Percentiles rank a stretch among this genome's conserved stretches.
phyloP scores from a whole-genome alignment of 2,329 filamentous ascomycete genomes.

The Calonectria montana region DNA sequence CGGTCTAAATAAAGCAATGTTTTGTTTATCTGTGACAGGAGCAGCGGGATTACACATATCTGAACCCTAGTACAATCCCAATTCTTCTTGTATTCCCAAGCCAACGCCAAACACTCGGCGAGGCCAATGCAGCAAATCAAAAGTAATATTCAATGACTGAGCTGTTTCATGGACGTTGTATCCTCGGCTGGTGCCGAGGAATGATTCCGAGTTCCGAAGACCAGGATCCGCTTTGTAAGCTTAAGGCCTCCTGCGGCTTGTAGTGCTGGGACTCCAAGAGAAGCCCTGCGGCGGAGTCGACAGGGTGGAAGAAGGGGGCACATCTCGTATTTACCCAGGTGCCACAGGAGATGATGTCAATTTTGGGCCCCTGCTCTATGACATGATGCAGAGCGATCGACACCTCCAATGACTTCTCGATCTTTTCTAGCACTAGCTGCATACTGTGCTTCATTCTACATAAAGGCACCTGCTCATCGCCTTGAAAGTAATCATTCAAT shows the following conservation, averaged over 20 bases:
- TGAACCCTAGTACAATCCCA: background rate
- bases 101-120: background rate
- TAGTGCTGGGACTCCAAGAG: background rate
- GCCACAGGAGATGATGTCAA: background rate
- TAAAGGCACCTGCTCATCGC: background rate
- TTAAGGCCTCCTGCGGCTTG: background rate
- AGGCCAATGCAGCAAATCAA: background rate
- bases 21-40: background rate
- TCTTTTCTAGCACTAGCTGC: background rate
- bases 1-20: background rate
- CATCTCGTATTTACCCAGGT: background rate
- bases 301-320: background rate
- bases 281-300: background rate
- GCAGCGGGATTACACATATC: background rate
- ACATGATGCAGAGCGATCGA: background rate
- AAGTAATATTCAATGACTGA: background rate
- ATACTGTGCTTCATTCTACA: background rate
- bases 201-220: background rate
- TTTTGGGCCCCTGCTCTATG: background rate
- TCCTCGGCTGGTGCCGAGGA: background rate
- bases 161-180: background rate
- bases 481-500: background rate
- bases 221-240: background rate
- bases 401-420: background rate
- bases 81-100: background rate